Percentiles rank a stretch among this genome's conserved stretches.
Evolutionary conservation across 495 filamentous ascomycete genomes (phyloP).

Genomic region (Lichenothelia convexa): DNA sequence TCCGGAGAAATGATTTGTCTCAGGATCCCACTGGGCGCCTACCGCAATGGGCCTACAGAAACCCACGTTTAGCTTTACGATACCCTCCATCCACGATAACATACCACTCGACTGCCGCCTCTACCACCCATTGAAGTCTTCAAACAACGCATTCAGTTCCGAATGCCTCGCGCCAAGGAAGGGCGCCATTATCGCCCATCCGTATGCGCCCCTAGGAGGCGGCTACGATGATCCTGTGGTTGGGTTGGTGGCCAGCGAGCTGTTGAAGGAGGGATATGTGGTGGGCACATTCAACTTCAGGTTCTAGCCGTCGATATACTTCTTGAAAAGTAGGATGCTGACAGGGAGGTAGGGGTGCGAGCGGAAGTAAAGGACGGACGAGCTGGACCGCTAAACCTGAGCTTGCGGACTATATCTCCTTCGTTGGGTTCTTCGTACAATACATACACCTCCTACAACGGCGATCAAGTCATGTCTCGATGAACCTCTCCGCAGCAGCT

Average conservation of each 20-base stretch:
- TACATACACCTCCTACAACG: constrained; percentile 35
- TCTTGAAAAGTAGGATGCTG: constrained; percentile 1
- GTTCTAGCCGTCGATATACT: constrained; percentile 24
- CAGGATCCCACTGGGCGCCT: too few relatives aligned
- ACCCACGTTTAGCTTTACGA: constrained; percentile 52
- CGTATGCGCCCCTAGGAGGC: constrained; percentile 77
- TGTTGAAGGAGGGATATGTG: constrained; percentile 49
- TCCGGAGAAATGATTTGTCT: too few relatives aligned
- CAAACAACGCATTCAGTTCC: background rate
- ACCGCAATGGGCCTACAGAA: constrained; percentile 4
- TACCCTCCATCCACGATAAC: constrained; percentile 72
- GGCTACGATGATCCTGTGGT: constrained; percentile 72
- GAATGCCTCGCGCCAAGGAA: constrained; percentile 17
- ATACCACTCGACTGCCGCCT: constrained; percentile 59
- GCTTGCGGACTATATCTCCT: constrained; percentile 58
- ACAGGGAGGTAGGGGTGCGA: constrained; percentile 45
- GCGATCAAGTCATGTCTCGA: constrained; percentile 3
- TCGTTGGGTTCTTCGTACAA: constrained; percentile 57
- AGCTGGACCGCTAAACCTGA: constrained; percentile 76
- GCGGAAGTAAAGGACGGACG: constrained; percentile 53
- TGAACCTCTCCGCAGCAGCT: background rate
- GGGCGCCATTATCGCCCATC: constrained; percentile 73
- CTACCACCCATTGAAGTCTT: constrained; percentile 42
- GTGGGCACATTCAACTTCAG: constrained; percentile 89
- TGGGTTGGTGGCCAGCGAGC: constrained; percentile 35